Base-by-base conservation (phyloP, 768 basidiomycete species). In the Leccinum obscurum region DNA sequence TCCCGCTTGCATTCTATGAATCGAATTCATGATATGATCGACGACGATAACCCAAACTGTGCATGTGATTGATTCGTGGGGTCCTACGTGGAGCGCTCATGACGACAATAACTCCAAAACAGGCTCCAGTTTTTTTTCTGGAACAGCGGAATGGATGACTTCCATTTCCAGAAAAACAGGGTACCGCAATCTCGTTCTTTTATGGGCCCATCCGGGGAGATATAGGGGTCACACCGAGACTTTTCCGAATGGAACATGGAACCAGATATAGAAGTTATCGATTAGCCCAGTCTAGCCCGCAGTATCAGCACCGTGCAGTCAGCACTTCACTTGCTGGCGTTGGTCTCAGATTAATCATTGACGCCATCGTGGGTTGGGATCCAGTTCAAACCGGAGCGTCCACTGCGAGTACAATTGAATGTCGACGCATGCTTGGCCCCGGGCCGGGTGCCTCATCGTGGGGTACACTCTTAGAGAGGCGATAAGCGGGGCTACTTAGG, bases 1-100 rank as follows among this genome's bases (percentile, higher is more conserved):
- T 26, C 69, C 64, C 10, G 24, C 49, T 49, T 57, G 50, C 63
- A 52, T 37, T 62, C 52, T 63, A 68, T 68, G 64, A 69, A 72
- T 65, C n/a, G 20, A 46, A 46, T 46, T 20, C 41, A 44, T 20
- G 44, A 46, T 46, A 46, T 46, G 44, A 46, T 46, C 61, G 56
- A 59, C 57, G 57, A 54, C 57, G 39, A 41, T 52, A 48, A 61
- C 50, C 14, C 39, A 59, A 39, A 60, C 55, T 51, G 53, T 39
- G 46, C 10, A 20, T 39, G 6, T 66, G 54, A 28, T 55, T 62
- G 59, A 60, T 58, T 59, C 39, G 4, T 8, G n/a, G 39, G 37
- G 32, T 14, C 10, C n/a, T n/a, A n/a, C 44, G 20, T 20, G 14
- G 48, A 48, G 39, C 39, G n/a, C 41, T 44, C 41, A 5, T 44